Evolutionary conservation across 805 yeast genomes (phyloP), one percentile per base, ranked within the genome.

Genomic region (Myxozyma melibiosi): DNA sequence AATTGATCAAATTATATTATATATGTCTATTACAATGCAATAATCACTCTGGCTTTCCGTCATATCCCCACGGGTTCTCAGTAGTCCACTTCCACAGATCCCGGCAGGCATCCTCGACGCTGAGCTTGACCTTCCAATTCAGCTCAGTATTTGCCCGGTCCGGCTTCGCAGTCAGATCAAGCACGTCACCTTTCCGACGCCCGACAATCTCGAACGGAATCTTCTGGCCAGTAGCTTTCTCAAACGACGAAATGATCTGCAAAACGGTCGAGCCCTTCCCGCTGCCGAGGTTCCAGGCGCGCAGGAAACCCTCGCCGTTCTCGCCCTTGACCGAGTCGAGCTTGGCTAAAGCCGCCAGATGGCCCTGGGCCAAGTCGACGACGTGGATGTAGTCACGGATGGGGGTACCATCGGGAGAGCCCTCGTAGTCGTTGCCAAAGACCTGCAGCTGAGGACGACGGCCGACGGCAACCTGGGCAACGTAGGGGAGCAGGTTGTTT

Each of bases 201-300:
- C 80, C 83, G 35, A 76, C 80, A n/a, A 86, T 76, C 62, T 83
- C 84, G 66, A 77, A 83, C 4, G 90, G 86, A 51, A 88, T 76
- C 33, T 80, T 76, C 44, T 78, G 74, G 37, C 90, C 90, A 5
- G 82, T 84, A 9, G 86, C 86, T 50, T 77, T 76, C 66, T 82
- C 77, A 70, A 87, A 88, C 1, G 87, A 84, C 53, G 78, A 68
- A 66, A 82, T 78, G 41, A 88, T 84, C 64, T 88, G 90, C 55
- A 86, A 75, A 4, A 88, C 95, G 1, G 92, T 85, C 9, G 84
- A 76, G n/a, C 95, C 95, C 25, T 74, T 80, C 30, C 95, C 95
- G 13, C 91, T 83, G 41, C 95, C 95, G 55, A 88, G 78, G 68
- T 88, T 88, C 94, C 94, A 88, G 69, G 83, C 92, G 52, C 90